These are phyloP conservation scores for Chenopodium suecicum DNA, from an alignment of 148 eudicot genomes.

Conservation along the genomic window DNA sequence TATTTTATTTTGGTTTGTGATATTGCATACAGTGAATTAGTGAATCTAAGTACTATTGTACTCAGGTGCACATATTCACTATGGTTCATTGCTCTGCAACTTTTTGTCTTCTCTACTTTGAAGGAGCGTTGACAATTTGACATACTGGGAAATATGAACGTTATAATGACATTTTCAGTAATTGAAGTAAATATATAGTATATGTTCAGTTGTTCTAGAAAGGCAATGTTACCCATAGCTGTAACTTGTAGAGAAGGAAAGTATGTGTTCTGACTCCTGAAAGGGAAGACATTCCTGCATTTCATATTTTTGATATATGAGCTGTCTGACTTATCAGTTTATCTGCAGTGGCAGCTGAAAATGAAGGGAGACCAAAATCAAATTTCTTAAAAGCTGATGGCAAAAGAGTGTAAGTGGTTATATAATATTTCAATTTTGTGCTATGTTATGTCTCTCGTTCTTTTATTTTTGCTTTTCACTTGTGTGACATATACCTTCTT, in stretches of 20 bases:
- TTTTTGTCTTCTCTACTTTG: background rate
- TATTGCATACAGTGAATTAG: background rate
- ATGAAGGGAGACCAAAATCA: background rate
- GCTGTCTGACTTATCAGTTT: no score
- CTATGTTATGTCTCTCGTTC: no score
- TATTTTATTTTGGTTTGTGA: background rate
- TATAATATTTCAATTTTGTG: no score
- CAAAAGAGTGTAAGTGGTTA: background rate
- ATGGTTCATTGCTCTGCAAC: background rate
- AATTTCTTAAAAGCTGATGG: background rate
- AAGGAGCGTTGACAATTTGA: background rate
- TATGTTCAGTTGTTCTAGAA: no score
- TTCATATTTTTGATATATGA: background rate
- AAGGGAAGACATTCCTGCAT: no score
- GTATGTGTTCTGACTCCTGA: background rate
- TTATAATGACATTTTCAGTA: background rate
- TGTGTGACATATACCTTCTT: no score
- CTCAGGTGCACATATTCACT: background rate
- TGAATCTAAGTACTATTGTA: background rate
- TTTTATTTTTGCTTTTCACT: no score
- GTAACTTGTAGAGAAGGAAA: background rate
- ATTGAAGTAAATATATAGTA: background rate
- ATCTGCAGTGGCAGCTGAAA: conserved; percentile 4
- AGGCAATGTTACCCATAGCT: no score
- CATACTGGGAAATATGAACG: background rate